A percentile compares a stretch with the other conserved stretches of the same genome.
phyloP scores from a whole-genome alignment of 2,329 filamentous ascomycete species.

The Tympanopsis confertula region DNA sequence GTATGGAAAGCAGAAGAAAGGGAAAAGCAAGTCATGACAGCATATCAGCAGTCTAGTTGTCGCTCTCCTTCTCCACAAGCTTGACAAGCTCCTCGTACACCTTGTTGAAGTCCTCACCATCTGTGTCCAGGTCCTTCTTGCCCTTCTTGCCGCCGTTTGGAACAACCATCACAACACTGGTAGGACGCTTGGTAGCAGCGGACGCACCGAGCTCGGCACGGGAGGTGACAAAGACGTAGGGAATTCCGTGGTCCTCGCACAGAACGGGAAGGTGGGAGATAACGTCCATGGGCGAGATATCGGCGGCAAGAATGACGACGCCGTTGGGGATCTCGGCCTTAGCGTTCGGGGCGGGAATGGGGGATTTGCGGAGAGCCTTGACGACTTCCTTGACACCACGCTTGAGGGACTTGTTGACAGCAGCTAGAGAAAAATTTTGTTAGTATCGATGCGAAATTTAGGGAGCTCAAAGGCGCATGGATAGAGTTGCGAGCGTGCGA shows the following conservation, averaged over 20 bases:
- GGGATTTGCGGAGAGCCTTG: conserved; percentile 91
- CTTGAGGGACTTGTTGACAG: conserved; percentile 90
- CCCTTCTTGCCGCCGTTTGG: conserved; percentile 28
- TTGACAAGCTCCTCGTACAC: conserved; percentile 55
- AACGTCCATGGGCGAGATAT: conserved; percentile 97
- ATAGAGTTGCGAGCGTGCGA: too few species aligned
- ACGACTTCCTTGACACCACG: conserved; percentile 98
- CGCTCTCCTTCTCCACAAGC: conserved; percentile 53
- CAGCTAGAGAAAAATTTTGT: conserved; percentile 46
- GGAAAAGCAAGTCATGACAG: neutral
- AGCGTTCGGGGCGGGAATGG: conserved; percentile 53
- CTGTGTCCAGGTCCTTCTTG: conserved; percentile 16
- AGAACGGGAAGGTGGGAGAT: conserved; percentile 96
- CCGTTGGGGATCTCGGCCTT: conserved; percentile 43
- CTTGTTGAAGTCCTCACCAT: conserved; percentile 49
- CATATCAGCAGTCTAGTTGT: conserved; percentile 29
- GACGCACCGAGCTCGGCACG: conserved; percentile 89
- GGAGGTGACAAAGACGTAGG: conserved; percentile 88
- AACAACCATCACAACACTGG: conserved; percentile 84
- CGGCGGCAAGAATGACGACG: conserved; percentile 84
- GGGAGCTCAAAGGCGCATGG: too few species aligned
- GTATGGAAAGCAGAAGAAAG: neutral
- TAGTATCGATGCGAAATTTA: too few species aligned
- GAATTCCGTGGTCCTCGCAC: conserved; percentile 95
- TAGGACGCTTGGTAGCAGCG: conserved; percentile 89